These are phyloP conservation scores for Neofusicoccum sp. DNA, from an alignment of 2,329 filamentous ascomycete species.

Conservation along the genomic window DNA sequence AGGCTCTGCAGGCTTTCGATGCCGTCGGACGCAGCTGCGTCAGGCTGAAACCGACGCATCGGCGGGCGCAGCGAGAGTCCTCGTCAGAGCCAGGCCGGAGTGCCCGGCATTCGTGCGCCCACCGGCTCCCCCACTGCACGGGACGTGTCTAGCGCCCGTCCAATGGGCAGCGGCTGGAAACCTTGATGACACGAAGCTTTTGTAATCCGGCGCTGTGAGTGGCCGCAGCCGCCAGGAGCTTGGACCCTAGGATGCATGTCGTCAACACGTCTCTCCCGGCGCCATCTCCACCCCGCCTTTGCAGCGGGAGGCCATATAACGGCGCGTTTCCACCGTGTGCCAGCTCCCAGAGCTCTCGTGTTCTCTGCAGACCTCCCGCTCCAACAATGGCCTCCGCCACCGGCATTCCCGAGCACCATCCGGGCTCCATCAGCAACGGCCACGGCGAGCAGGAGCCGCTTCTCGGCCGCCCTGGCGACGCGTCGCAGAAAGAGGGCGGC, in stretches of 20 bases:
- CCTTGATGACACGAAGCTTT: conserved; percentile 3
- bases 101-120: not conserved
- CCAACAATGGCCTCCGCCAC: conserved; percentile 67
- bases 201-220: conserved; percentile 12
- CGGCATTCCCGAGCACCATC: conserved; percentile 61
- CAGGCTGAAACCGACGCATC: not conserved
- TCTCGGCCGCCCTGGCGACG: conserved; percentile 72
- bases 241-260: conserved; percentile 1
- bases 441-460: conserved; percentile 64
- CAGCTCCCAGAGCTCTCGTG: not conserved
- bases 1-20: not conserved
- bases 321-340: not conserved
- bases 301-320: conserved; percentile 9
- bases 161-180: conserved; percentile 8
- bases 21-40: not conserved
- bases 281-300: conserved; percentile 15
- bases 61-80: not conserved
- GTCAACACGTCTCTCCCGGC: conserved; percentile 15
- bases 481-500: conserved; percentile 66
- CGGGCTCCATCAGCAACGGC: conserved; percentile 37
- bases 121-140: not conserved
- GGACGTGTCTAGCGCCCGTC: not conserved
- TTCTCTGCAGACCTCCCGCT: not conserved
- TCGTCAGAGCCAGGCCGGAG: not conserved
- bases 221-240: not conserved